A percentile compares a stretch with the other conserved stretches of the same genome.
These are phyloP conservation scores for Lentinula edodes DNA, from an alignment of 768 basidiomycete genomes.

Conservation along the genomic window DNA sequence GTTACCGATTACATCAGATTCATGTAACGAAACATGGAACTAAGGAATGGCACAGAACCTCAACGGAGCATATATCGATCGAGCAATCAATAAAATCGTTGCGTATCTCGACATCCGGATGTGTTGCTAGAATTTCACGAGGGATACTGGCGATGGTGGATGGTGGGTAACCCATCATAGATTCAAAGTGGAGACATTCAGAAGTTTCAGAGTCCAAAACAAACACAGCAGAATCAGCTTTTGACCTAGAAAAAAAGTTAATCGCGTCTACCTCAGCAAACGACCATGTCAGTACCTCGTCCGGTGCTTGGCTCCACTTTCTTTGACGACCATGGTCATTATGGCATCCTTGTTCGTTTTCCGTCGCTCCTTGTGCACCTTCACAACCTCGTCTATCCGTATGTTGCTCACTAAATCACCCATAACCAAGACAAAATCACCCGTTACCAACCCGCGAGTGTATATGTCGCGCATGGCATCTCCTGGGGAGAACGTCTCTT, in stretches of 20 bases:
- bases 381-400: slow-evolving; percentile 83
- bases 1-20: slow-evolving; percentile 5
- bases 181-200: slow-evolving; percentile 83
- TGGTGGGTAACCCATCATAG: slow-evolving; percentile 64
- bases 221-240: slow-evolving; percentile 71
- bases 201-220: slow-evolving; percentile 71
- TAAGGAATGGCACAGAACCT: slow-evolving; percentile 43
- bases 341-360: slow-evolving; percentile 88
- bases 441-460: slow-evolving; percentile 82
- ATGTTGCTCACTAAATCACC: slow-evolving; percentile 94
- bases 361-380: slow-evolving; percentile 82
- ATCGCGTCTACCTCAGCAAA: not conserved
- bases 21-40: not conserved
- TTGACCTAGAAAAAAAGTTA: slow-evolving; percentile 40
- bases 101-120: slow-evolving; percentile 80
- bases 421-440: slow-evolving; percentile 87
- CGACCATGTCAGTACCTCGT: slow-evolving; percentile 46
- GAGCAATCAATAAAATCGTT: slow-evolving; percentile 85
- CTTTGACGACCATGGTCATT: slow-evolving; percentile 94
- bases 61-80: slow-evolving; percentile 92
- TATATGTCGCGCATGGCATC: slow-evolving; percentile 95
- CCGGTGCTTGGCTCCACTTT: slow-evolving; percentile 64
- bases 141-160: slow-evolving; percentile 61
- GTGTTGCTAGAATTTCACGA: slow-evolving; percentile 65
- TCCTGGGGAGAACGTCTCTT: slow-evolving; percentile 82